Percentiles rank a stretch among this genome's conserved stretches.
phyloP scores from a whole-genome alignment of 2,329 filamentous ascomycete species.

The Dryadomyces quercivorus region DNA sequence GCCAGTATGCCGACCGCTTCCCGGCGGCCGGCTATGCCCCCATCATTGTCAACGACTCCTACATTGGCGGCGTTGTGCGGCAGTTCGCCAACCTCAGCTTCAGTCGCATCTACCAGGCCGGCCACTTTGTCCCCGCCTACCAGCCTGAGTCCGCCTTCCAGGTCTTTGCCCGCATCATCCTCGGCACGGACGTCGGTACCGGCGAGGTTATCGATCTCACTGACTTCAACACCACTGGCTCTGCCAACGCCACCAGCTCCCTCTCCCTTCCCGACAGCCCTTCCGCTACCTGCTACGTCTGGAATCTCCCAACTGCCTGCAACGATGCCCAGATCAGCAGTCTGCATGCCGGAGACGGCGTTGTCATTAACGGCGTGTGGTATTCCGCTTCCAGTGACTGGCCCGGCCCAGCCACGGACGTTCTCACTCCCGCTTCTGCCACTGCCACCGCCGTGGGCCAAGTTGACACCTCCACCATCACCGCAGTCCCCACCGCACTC shows the following conservation, averaged over 20 bases:
- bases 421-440: not conserved
- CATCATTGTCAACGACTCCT: conserved; percentile 54
- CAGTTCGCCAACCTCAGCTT: conserved; percentile 67
- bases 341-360: conserved; percentile 37
- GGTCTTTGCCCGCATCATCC: conserved; percentile 48
- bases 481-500: not conserved
- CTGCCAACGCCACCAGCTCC: conserved; percentile 12
- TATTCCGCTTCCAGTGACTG: conserved; percentile 30
- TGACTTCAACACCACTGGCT: conserved; percentile 24
- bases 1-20: conserved; percentile 42
- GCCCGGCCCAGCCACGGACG: conserved; percentile 16
- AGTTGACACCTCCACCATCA: not conserved
- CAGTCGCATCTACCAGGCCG: conserved; percentile 52
- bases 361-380: conserved; percentile 47
- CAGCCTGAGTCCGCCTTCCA: conserved; percentile 48
- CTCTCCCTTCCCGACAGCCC: conserved; percentile 26
- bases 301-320: conserved; percentile 18
- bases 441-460: not conserved
- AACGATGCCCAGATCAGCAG: conserved; percentile 33
- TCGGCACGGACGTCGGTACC: conserved; percentile 40
- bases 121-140: conserved; percentile 49
- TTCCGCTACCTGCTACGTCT: conserved; percentile 15
- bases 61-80: conserved; percentile 60
- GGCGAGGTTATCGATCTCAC: conserved; percentile 39
- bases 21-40: conserved; percentile 57